Evolutionary conservation across 1,284 basidiomycete genomes (phyloP).

Genomic region (Boletus austroedulis): DNA sequence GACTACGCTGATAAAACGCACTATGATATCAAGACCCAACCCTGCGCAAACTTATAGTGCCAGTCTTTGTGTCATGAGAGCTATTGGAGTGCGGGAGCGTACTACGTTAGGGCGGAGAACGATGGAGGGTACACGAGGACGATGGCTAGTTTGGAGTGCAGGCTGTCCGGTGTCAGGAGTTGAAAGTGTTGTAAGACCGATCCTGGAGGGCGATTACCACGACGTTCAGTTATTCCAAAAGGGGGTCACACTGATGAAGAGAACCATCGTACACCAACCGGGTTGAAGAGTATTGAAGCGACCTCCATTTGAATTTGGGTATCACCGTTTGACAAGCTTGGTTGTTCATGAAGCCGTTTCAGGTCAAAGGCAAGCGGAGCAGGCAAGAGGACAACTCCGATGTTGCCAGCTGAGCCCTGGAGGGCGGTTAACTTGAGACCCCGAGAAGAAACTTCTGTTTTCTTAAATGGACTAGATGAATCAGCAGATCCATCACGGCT

Average conservation of each 20-base stretch:
- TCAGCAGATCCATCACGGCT: background rate
- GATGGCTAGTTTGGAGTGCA: background rate
- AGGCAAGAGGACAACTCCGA: background rate
- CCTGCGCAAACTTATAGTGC: background rate
- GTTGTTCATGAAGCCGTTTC: background rate
- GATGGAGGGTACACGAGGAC: background rate
- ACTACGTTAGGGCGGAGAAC: background rate
- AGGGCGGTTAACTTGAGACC: background rate
- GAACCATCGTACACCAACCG: background rate
- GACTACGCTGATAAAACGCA: background rate
- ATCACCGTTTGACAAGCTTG: background rate
- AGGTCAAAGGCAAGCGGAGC: background rate
- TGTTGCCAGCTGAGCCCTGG: background rate
- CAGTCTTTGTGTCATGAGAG: background rate
- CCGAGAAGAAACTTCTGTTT: background rate
- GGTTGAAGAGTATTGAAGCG: background rate
- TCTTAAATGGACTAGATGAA: background rate
- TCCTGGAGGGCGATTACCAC: background rate
- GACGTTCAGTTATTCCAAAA: background rate
- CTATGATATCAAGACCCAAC: background rate
- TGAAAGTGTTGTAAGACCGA: background rate
- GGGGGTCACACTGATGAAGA: too few relatives aligned
- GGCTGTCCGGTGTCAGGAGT: too few relatives aligned
- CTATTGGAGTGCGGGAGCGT: background rate
- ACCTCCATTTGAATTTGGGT: background rate